phyloP scores from a whole-genome alignment of 2,329 filamentous ascomycete species.

The Podosphaera xanthii region DNA sequence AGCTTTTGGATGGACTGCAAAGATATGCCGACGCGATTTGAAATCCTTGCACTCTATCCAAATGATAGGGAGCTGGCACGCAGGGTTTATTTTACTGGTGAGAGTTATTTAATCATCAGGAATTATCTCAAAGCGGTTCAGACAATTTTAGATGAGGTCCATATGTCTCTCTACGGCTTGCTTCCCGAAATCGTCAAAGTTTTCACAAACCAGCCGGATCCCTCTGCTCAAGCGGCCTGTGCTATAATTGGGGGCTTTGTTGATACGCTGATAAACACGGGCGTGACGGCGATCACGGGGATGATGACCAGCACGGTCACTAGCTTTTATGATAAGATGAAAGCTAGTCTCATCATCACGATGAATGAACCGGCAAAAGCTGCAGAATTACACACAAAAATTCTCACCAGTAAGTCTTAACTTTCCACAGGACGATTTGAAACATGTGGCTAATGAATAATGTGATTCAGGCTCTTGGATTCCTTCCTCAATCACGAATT shows the following conservation, averaged over 20 bases:
- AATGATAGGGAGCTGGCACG: slow-evolving; percentile 2
- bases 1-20: slow-evolving; percentile 2
- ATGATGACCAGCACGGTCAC: neutral
- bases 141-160: neutral
- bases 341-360: neutral
- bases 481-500: neutral
- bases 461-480: neutral
- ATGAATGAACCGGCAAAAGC: neutral
- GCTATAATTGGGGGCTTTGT: neutral
- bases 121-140: slow-evolving; percentile 2
- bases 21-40: neutral
- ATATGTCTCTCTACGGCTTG: slow-evolving; percentile 1
- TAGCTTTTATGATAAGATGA: neutral
- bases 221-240: neutral
- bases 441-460: neutral
- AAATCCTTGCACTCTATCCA: slow-evolving; percentile 1
- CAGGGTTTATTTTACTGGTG: slow-evolving; percentile 3
- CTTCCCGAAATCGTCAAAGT: slow-evolving; percentile 1
- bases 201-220: slow-evolving; percentile 1
- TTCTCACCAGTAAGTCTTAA: neutral
- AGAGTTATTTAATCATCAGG: slow-evolving; percentile 1
- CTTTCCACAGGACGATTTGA: neutral
- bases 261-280: neutral
- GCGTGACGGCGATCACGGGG: neutral
- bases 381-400: neutral